phyloP scores from a whole-genome alignment of 306 rosid genomes.

The Acacia confusa region DNA sequence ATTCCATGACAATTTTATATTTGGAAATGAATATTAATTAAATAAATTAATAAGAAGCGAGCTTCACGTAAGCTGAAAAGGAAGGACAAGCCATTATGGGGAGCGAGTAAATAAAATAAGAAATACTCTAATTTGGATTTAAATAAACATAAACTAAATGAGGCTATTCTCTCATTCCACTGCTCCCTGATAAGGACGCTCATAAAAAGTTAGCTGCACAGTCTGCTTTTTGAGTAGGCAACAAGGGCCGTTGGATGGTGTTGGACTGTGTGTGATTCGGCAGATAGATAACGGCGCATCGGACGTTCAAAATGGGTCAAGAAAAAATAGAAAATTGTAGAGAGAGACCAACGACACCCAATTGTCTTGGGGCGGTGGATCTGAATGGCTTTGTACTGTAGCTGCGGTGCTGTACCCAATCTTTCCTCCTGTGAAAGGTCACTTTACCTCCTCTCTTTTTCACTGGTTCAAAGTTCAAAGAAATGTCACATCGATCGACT shows the following conservation, averaged over 20 bases:
- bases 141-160: too few relatives aligned
- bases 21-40: too few relatives aligned
- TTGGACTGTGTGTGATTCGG: not conserved
- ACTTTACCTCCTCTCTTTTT: not conserved
- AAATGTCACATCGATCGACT: too few relatives aligned
- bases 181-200: conserved; percentile 10
- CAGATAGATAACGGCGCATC: not conserved
- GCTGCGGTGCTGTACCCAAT: not conserved
- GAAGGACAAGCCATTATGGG: conserved; percentile 36
- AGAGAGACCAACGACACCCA: not conserved
- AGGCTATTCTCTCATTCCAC: not conserved
- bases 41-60: not conserved
- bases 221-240: not conserved
- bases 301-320: not conserved
- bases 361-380: not conserved
- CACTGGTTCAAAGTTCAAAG: too few relatives aligned
- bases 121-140: not conserved
- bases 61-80: conserved; percentile 25
- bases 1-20: too few relatives aligned
- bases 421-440: conserved; percentile 30
- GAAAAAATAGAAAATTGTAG: not conserved
- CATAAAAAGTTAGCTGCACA: not conserved
- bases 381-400: not conserved
- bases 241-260: conserved; percentile 17
- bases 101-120: not conserved